Base-by-base conservation (phyloP, 768 basidiomycete species). In the Tricholoma sp. region DNA sequence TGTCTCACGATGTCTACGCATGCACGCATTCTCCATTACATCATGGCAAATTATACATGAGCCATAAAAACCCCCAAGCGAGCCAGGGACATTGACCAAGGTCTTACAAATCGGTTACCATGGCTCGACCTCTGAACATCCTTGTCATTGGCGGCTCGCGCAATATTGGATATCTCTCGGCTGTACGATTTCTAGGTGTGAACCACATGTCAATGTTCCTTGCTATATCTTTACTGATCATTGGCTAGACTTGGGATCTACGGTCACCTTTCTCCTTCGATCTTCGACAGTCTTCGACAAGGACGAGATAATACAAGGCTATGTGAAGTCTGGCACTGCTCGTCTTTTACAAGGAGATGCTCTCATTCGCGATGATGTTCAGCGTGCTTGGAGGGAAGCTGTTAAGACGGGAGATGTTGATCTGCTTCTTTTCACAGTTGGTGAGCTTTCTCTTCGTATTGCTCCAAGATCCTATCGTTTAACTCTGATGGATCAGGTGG, bases 251-350 rank as follows among this genome's bases (percentile, higher is more conserved):
- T 68, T 75, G 51, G 86, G 86, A 37, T 74, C 80, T 3, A 82
- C 76, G 1, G 82, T 88, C 0, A 85, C 85, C 0, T 88, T 85
- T 61, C 74, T 88, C 11, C 74, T 89, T 34, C 80, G 88, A 31
- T 75, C 71, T 15, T 69, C 77, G 0, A 58, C 69, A 8, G 73
- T 75, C 4, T 88, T 89, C 59, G 83, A 86, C 44, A 59, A 68
- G 6, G 81, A 89, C 59, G 70, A 72, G 20, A 61, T 59, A 2
- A 78, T 89, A n/a, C 80, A 87, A 60, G 57, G 59, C 9, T 78
- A 80, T 63, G 62, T 88, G 49, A 65, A 72, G 48, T 62, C 72
- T 0, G 84, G 84, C 4, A 76, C 75, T 52, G 88, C 81, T 1
- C 74, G 68, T 10, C 67, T 88, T 7, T 62, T 85, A 9, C 74